A percentile compares a stretch with the other conserved stretches of the same genome.
phyloP scores from a whole-genome alignment of 176 grass and related monocot genomes.

The Musa beccarii region DNA sequence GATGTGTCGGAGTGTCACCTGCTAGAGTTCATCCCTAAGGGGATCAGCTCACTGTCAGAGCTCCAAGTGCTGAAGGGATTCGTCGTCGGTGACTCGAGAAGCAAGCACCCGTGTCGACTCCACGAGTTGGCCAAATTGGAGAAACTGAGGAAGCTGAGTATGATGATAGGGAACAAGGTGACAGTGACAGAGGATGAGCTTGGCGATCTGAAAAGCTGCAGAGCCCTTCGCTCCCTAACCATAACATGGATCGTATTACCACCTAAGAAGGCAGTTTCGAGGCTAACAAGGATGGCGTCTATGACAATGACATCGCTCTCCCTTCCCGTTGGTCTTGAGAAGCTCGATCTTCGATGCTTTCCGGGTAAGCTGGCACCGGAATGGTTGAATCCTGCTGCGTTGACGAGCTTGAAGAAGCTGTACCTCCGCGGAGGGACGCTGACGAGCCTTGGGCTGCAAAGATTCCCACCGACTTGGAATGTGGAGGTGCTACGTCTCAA shows the following conservation, averaged over 20 bases:
- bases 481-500: conserved; percentile 8
- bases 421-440: conserved; percentile 14
- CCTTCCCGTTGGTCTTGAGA: conserved; percentile 9
- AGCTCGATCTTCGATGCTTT: conserved; percentile 12
- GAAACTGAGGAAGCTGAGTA: conserved; percentile 16
- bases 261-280: background rate
- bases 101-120: conserved; percentile 18
- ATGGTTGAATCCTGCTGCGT: conserved; percentile 3
- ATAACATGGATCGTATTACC: conserved; percentile 11
- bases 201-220: background rate
- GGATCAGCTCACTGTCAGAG: background rate
- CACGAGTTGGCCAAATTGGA: background rate
- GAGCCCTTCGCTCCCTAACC: conserved; percentile 7
- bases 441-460: background rate
- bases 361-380: background rate
- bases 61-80: conserved; percentile 22
- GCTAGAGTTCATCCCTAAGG: conserved; percentile 11
- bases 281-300: background rate
- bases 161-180: conserved; percentile 3
- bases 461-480: background rate
- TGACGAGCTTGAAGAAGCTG: conserved; percentile 20
- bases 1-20: conserved; percentile 16
- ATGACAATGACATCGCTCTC: background rate
- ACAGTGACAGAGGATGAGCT: background rate
- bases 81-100: background rate